Conservation (phyloP, 1,284 basidiomycete species). For the Trametes polyzona region DNA sequence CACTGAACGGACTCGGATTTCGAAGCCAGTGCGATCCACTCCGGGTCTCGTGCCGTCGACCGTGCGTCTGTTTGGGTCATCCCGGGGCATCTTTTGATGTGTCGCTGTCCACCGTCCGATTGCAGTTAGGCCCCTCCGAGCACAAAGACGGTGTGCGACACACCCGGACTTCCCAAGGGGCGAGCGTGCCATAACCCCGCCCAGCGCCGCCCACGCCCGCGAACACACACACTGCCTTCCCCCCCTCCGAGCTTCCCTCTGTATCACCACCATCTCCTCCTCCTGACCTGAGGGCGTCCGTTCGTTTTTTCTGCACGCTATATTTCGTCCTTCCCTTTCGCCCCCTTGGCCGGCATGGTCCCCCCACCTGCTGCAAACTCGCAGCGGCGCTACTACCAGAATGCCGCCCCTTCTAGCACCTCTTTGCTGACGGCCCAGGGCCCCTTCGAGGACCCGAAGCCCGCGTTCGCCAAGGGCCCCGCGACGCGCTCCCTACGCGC, state of each 20-base stretch:
- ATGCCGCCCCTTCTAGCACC: conserved; percentile 5
- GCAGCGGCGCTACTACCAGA: conserved; percentile 12
- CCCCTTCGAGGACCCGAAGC: conserved; percentile 21
- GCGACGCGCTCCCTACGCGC: conserved; percentile 40
- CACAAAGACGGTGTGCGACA: not conserved
- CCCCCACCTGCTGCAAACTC: conserved; percentile 5
- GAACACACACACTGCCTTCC: not conserved
- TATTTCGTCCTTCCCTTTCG: not conserved
- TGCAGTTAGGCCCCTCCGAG: not conserved
- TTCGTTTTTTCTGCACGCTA: conserved; percentile 4
- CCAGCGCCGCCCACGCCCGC: not conserved
- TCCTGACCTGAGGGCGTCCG: conserved; percentile 5
- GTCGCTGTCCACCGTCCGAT: not conserved
- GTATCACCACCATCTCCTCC: conserved; percentile 8
- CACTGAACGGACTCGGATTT: not conserved
- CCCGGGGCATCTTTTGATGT: conserved; percentile 7
- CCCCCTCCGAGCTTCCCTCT: not conserved
- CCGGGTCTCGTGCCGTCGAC: not conserved
- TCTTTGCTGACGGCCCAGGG: conserved; percentile 1
- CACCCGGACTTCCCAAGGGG: conserved; percentile 8
- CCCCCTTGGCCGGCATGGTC: conserved; percentile 1
- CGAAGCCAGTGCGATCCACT: not conserved
- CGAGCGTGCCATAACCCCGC: not conserved
- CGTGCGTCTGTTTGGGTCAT: not conserved
- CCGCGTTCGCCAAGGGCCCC: conserved; percentile 47